Conservation (phyloP, 306 rosid species). For the Amphicarpaea edgeworthii region DNA sequence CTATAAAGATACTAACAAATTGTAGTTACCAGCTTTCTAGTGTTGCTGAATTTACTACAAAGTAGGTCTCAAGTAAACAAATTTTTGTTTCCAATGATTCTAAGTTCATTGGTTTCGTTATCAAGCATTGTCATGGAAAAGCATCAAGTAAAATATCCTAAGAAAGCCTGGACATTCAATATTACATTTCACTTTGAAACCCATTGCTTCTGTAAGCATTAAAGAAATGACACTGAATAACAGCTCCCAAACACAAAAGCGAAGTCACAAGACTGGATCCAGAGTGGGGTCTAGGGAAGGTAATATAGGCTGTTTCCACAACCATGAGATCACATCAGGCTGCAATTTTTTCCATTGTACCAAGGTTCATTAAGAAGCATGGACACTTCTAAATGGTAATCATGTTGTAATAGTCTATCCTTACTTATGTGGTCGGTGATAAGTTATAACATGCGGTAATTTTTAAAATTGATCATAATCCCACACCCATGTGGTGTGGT, state of each 20-base stretch:
- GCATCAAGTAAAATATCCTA: slow-evolving; percentile 20
- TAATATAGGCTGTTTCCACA: background rate
- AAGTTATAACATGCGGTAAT: too few relatives aligned
- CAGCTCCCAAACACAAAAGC: background rate
- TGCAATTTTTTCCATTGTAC: too few relatives aligned
- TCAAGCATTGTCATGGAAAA: background rate
- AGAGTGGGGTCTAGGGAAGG: background rate
- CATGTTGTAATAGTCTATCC: background rate
- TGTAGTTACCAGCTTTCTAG: slow-evolving; percentile 8
- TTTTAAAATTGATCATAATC: background rate
- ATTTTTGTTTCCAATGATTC: background rate
- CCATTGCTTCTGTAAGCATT: slow-evolving; percentile 21
- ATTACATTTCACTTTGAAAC: slow-evolving; percentile 5
- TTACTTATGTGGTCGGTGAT: too few relatives aligned
- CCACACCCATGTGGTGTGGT: background rate
- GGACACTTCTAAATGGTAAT: background rate
- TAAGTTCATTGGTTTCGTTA: background rate
- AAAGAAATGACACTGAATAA: background rate
- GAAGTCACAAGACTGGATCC: background rate
- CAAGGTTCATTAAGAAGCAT: too few relatives aligned
- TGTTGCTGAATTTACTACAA: slow-evolving; percentile 8
- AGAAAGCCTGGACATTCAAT: slow-evolving; percentile 13
- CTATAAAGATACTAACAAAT: slow-evolving; percentile 12
- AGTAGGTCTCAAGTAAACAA: slow-evolving; percentile 15
- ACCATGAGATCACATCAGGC: too few relatives aligned